Base-by-base conservation (phyloP, 495 filamentous ascomycete genomes). In the Penicillium turbatum region DNA sequence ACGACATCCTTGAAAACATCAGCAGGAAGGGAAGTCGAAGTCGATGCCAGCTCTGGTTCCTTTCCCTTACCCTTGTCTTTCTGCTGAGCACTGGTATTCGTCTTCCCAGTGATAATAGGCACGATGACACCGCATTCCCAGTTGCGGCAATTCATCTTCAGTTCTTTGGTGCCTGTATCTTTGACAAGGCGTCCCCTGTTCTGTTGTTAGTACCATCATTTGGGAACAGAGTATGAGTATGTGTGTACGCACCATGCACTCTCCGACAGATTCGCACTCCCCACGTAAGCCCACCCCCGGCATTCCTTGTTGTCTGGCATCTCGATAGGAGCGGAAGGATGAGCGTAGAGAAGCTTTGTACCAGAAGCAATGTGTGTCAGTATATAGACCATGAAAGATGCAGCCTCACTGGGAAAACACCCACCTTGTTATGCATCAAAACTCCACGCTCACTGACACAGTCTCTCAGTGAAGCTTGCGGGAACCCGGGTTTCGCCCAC, bases 51-150 rank as follows among this genome's bases (percentile, higher is more conserved):
- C 26, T 21, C 19, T 8, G 34, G 10, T 49, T 11, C n/a, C 46
- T 24, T 32, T 50, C 5, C 26, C 16, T 24, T 32, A 47, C 5
- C 26, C 16, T 26, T 30, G 12, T 13, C 29, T 19, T 16, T 47
- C 17, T 15, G 42, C 5, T 16, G 13, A 34, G 34, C 31, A 15
- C 31, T 15, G 5, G 38, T 6, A 15, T n/a, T 11, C 9, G 43
- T 21, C 21, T 34, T 52, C 19, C 58, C 27, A 3, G 62, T 40
- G n/a, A 59, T 63, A 6, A 73, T 48, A 0, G 81, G 84, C 10
- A 96, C 56, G 2, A 98, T 24, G 0, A 98, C 90, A 3, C 93
- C 93, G 57, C 90, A 97, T 69, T 98, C 93, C 93, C 93, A 98
- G 67, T 97, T 98, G 11, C 88, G 83, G 63, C 87, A 90, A 51